Evolutionary conservation across 768 basidiomycete species (phyloP).

Genomic region (Boletus insuetus): DNA sequence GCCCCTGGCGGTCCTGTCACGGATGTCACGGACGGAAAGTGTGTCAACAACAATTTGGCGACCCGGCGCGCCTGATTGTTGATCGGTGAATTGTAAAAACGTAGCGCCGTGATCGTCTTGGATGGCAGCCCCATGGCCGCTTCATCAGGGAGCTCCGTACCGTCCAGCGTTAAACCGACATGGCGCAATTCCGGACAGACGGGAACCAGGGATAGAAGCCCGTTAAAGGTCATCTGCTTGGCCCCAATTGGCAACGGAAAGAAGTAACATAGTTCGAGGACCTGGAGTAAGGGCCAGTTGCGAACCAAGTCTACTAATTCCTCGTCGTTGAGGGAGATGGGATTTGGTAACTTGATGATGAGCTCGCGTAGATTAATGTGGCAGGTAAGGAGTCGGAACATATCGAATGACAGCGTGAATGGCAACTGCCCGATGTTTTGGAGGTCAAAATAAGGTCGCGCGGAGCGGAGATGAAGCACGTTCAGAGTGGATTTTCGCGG

Average conservation of each 20-base stretch:
- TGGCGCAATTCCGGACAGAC: not conserved
- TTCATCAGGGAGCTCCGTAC: not conserved
- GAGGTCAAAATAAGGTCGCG: no score
- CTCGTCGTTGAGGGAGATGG: not conserved
- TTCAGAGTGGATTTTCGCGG: not conserved
- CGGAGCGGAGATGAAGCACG: not conserved
- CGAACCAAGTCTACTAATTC: not conserved
- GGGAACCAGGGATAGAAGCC: not conserved
- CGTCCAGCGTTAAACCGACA: not conserved
- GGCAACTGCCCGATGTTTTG: not conserved
- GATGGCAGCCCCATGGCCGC: no score
- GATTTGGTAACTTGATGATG: not conserved
- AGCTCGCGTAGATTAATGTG: not conserved
- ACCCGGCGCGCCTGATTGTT: not conserved
- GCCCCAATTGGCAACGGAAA: accelerated
- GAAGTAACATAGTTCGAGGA: not conserved
- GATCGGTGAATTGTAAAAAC: constrained; percentile 1
- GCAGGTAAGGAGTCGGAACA: not conserved
- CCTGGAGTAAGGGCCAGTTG: not conserved
- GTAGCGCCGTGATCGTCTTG: not conserved
- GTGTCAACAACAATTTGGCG: not conserved
- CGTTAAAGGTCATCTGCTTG: not conserved
- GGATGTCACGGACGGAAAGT: not conserved
- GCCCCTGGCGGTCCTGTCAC: not conserved
- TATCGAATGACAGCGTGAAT: not conserved